Base-by-base conservation (phyloP, 2,329 filamentous ascomycete genomes). In the Sarocladium kiliense region DNA sequence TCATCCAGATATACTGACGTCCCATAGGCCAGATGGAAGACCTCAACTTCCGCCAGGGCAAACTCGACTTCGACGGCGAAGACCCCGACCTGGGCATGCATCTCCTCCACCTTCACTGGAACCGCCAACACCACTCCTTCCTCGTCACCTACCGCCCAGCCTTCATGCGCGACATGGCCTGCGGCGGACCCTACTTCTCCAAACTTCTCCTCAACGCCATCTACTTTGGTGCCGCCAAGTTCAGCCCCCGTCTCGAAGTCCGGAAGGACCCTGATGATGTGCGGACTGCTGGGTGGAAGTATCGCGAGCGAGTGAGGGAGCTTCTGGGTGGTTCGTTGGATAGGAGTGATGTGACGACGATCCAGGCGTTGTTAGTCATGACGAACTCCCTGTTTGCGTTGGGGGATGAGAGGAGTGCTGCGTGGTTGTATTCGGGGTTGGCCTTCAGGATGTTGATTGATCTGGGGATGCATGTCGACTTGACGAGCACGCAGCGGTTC, bases 391-490 rank as follows among this genome's bases (percentile, higher is more conserved):
- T 81, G 0, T 80, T 81, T 58, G 71, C 78, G 0, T 64, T 75
- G 2, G 71, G 75, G n/a, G 75, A 77, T 51, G 74, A 81, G 59
- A 67, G 74, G 27, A 80, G 77, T 56, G 72, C 73, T 5, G 76
- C 80, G 2, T 85, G 81, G 81, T 60, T 83, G 3, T 84, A 84
- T 57, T 74, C 77, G 53, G 81, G 80, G 1, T 73, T 79, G 58
- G 80, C 81, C 0, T 80, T 82, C 56, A 72, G 78, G 10, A 77
- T 84, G 66, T 67, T 83, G 25, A 74, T 77, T 53, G 81, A 84
- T 60, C 63, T 84, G 4, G 75, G 78, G 0, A 75, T 83, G 58
- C 77, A 81, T 58, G 70, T 78, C 18, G 71, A 74, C 64, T 65
- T 64, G 53, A 63, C 66, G 45, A 57, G 25, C 32, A 57, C 57